Evolutionary conservation across 2,329 filamentous ascomycete genomes (phyloP).

Genomic region (Beauveria pseudobassiana): DNA sequence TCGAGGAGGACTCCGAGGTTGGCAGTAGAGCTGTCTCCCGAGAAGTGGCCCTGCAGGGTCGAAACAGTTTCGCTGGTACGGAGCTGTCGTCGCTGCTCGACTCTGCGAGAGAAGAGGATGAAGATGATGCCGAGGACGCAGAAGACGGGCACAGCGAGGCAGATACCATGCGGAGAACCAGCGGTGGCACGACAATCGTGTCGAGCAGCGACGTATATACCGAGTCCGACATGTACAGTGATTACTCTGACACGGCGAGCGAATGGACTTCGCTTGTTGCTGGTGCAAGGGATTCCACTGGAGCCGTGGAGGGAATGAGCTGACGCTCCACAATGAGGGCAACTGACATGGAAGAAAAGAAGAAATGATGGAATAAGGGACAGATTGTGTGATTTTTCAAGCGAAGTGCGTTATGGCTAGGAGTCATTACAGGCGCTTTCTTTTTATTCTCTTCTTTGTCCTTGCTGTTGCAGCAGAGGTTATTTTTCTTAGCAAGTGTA

Average conservation of each 20-base stretch:
- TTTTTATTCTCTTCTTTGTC: conserved; percentile 10
- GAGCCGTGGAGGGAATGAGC: conserved; percentile 23
- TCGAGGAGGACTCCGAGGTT: conserved; percentile 45
- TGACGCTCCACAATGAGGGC: conserved; percentile 26
- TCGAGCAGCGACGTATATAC: conserved; percentile 31
- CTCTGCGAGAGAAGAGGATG: conserved; percentile 16
- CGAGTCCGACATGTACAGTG: conserved; percentile 30
- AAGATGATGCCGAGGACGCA: conserved; percentile 14
- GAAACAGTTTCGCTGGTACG: conserved; percentile 20
- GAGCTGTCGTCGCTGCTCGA: conserved; percentile 16
- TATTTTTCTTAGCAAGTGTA: conserved; percentile 11
- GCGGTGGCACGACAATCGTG: conserved; percentile 41
- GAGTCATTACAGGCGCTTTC: conserved; percentile 1
- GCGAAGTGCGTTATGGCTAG: conserved; percentile 7
- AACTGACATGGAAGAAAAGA: conserved; percentile 15
- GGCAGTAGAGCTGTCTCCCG: conserved; percentile 12
- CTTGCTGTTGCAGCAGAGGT: conserved; percentile 4
- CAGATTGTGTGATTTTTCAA: conserved; percentile 3
- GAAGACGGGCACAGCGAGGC: conserved; percentile 38
- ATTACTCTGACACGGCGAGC: conserved; percentile 35
- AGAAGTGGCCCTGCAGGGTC: conserved; percentile 13
- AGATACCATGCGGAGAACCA: conserved; percentile 41
- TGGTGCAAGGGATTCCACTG: conserved; percentile 20
- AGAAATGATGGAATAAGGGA: neutral
- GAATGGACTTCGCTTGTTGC: conserved; percentile 42